phyloP scores from a whole-genome alignment of 1,284 basidiomycete species.

The Ustilago lituana region DNA sequence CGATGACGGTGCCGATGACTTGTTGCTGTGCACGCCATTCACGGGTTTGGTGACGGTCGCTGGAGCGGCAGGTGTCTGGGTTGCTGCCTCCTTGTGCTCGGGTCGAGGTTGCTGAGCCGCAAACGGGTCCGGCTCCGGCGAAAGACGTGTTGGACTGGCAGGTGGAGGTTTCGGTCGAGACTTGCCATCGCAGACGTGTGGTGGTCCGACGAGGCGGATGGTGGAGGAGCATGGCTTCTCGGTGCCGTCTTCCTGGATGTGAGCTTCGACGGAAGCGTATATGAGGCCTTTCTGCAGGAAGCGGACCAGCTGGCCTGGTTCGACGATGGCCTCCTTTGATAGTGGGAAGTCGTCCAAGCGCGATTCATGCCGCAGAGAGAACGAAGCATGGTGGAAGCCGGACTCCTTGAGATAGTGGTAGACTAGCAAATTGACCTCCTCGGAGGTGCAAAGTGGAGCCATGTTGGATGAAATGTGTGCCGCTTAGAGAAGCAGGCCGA shows the following conservation, averaged over 20 bases:
- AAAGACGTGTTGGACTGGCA: conserved; percentile 38
- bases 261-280: conserved; percentile 63
- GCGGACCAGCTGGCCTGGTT: conserved; percentile 61
- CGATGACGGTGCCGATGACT: conserved; percentile 3
- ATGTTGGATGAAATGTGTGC: conserved; percentile 14
- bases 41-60: conserved; percentile 12
- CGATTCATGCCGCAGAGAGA: conserved; percentile 63
- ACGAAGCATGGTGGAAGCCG: conserved; percentile 60
- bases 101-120: conserved; percentile 22
- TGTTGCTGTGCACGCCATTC: conserved; percentile 32
- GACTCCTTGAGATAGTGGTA: conserved; percentile 67
- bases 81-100: conserved; percentile 38
- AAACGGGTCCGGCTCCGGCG: conserved; percentile 47
- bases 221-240: conserved; percentile 60
- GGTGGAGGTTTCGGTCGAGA: conserved; percentile 37
- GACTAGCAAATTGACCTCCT: conserved; percentile 65
- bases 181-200: conserved; percentile 61
- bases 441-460: conserved; percentile 59
- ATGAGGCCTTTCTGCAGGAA: conserved; percentile 64
- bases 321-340: conserved; percentile 60
- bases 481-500: neutral
- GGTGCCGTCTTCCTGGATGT: conserved; percentile 55
- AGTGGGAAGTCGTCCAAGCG: conserved; percentile 63
- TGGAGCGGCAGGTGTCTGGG: conserved; percentile 28
- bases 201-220: conserved; percentile 56